A percentile compares a stretch with the other conserved stretches of the same genome.
These are phyloP conservation scores for Oryza nivara DNA, from an alignment of 176 grass and related monocot species.

Conservation along the genomic window DNA sequence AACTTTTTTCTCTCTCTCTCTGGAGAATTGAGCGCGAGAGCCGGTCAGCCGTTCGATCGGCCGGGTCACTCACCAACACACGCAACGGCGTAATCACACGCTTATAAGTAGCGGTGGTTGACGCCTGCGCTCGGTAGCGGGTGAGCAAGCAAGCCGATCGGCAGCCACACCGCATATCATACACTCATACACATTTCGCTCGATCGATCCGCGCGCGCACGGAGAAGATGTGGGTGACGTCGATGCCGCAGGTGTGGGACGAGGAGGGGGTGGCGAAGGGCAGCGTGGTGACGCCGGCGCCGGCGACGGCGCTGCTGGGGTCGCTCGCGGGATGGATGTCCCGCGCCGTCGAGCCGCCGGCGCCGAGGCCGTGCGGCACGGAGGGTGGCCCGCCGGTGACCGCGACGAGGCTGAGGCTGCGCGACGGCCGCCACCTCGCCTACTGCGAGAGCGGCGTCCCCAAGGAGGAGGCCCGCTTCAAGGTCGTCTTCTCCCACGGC, in stretches of 20 bases:
- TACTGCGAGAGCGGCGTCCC: slow-evolving; percentile 85
- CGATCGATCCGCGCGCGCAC: neutral
- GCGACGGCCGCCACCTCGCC: slow-evolving; percentile 75
- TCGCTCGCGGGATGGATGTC: slow-evolving; percentile 57
- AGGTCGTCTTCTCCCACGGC: slow-evolving; percentile 82
- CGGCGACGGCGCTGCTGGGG: slow-evolving; percentile 43
- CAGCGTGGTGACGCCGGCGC: slow-evolving; percentile 36
- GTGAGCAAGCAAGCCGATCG: neutral
- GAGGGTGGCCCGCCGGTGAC: slow-evolving; percentile 69
- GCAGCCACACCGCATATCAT: too few relatives aligned
- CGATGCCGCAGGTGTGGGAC: slow-evolving; percentile 59
- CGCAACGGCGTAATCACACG: neutral
- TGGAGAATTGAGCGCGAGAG: neutral
- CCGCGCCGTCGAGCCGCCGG: slow-evolving; percentile 53
- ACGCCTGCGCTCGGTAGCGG: neutral
- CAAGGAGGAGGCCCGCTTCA: slow-evolving; percentile 58
- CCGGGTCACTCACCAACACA: neutral
- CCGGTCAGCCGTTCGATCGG: neutral
- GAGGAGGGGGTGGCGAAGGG: slow-evolving; percentile 34
- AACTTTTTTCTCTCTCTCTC: neutral
- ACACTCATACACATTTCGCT: too few relatives aligned
- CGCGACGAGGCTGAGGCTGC: slow-evolving; percentile 55
- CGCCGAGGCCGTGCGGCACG: slow-evolving; percentile 58
- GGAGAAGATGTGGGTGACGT: slow-evolving; percentile 32
- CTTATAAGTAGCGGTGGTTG: too few relatives aligned